phyloP scores from a whole-genome alignment of 1,284 basidiomycete genomes.

The Austroboletus niveus region DNA sequence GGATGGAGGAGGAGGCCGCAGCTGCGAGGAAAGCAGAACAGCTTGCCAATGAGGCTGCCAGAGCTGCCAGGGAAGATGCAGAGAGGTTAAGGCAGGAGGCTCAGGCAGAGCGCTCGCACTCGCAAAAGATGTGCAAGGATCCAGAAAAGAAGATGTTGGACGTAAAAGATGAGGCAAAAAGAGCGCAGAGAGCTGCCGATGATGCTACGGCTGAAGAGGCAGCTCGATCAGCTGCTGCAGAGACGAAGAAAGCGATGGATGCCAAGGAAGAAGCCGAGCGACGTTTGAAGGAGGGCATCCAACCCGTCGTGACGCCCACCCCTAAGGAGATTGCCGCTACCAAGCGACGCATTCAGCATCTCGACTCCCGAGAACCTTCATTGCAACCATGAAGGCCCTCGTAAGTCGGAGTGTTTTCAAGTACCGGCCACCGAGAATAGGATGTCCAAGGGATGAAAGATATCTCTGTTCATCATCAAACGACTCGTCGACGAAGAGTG shows the following conservation, averaged over 20 bases:
- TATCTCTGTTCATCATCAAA: too few relatives aligned
- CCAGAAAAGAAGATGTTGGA: conserved; percentile 14
- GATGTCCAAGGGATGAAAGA: too few relatives aligned
- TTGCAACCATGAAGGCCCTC: too few relatives aligned
- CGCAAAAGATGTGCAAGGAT: too few relatives aligned
- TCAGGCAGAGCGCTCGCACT: neutral
- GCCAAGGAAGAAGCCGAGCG: conserved; percentile 22
- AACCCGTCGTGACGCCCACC: conserved; percentile 31
- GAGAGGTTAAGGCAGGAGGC: conserved; percentile 16
- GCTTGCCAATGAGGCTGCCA: conserved; percentile 18
- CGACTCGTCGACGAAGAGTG: too few relatives aligned
- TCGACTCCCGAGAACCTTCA: too few relatives aligned
- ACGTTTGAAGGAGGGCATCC: conserved; percentile 26
- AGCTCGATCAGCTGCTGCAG: conserved; percentile 22
- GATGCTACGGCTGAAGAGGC: conserved; percentile 27
- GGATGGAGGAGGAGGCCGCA: neutral
- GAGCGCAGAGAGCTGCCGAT: conserved; percentile 17
- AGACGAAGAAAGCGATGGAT: conserved; percentile 22
- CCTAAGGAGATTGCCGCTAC: conserved; percentile 21
- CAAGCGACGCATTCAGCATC: conserved; percentile 17
- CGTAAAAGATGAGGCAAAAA: conserved; percentile 16
- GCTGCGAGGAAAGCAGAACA: neutral
- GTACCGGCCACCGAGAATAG: too few relatives aligned
- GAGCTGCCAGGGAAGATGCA: conserved; percentile 26
- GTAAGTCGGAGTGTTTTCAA: too few relatives aligned